These are phyloP conservation scores for Dactylellina cionopaga DNA, from an alignment of 2,329 filamentous ascomycete genomes.

Conservation along the genomic window DNA sequence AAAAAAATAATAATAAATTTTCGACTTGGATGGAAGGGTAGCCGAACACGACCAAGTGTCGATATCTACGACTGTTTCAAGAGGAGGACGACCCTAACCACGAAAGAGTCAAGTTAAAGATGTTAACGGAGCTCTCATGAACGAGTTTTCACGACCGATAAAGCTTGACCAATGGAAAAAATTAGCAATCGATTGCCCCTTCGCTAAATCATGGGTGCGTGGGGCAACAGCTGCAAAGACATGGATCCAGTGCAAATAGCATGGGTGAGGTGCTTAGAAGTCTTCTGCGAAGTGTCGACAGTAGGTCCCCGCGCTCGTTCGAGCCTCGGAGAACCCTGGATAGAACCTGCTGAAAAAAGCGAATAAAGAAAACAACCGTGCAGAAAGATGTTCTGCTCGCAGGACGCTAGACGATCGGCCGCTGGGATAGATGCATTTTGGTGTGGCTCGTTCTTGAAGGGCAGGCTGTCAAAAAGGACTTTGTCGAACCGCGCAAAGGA, in stretches of 20 bases:
- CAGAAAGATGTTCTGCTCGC: constrained; percentile 28
- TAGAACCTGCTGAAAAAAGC: constrained; percentile 31
- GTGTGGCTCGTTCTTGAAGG: constrained; percentile 17
- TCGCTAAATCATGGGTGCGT: constrained; percentile 47
- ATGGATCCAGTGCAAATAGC: constrained; percentile 37
- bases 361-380: constrained; percentile 43
- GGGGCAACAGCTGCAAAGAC: constrained; percentile 48
- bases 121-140: constrained; percentile 51
- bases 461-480: constrained; percentile 34
- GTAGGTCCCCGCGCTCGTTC: constrained; percentile 30
- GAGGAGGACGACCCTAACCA: neutral
- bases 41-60: neutral
- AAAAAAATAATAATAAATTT: neutral
- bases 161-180: constrained; percentile 46
- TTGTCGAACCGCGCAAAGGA: constrained; percentile 17
- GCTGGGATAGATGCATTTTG: constrained; percentile 44
- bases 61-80: constrained; percentile 12
- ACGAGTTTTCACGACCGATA: constrained; percentile 51
- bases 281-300: constrained; percentile 9
- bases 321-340: constrained; percentile 41
- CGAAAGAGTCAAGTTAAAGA: constrained; percentile 22
- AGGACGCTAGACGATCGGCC: constrained; percentile 45
- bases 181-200: constrained; percentile 45
- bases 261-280: constrained; percentile 28
- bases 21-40: neutral